Evolutionary conservation across 2,329 filamentous ascomycete species (phyloP).

Genomic region (Onygenales sp.): DNA sequence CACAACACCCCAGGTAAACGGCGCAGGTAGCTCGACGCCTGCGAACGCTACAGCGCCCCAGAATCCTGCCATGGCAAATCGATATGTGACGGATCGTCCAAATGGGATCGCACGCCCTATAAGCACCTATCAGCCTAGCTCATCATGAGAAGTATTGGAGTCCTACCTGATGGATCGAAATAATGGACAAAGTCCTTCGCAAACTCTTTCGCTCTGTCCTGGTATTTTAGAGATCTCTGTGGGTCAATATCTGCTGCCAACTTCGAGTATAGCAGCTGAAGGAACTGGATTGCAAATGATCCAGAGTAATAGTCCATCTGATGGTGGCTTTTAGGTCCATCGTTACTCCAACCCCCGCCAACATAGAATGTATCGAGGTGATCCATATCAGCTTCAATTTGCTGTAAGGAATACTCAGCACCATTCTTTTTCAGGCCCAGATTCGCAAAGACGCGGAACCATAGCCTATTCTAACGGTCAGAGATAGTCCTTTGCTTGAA

Average conservation of each 20-base stretch:
- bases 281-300: conserved; percentile 71
- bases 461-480: conserved; percentile 50
- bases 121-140: background rate
- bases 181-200: conserved; percentile 67
- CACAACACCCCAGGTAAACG: conserved; percentile 68
- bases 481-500: conserved; percentile 12
- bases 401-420: conserved; percentile 58
- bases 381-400: conserved; percentile 64
- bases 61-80: conserved; percentile 79
- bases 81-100: conserved; percentile 67
- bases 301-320: conserved; percentile 84
- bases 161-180: conserved; percentile 56
- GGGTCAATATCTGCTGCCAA: conserved; percentile 58
- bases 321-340: conserved; percentile 67
- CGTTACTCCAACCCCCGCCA: conserved; percentile 75
- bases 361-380: conserved; percentile 73
- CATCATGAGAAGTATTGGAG: background rate
- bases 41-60: conserved; percentile 72
- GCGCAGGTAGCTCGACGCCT: conserved; percentile 60
- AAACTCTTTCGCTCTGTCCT: conserved; percentile 54
- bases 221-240: conserved; percentile 58
- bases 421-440: conserved; percentile 67
- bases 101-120: conserved; percentile 60
- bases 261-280: conserved; percentile 68
- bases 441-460: conserved; percentile 80